Evolutionary conservation across 169 alveolate species (phyloP).

Genomic region (Theileria annulata): DNA sequence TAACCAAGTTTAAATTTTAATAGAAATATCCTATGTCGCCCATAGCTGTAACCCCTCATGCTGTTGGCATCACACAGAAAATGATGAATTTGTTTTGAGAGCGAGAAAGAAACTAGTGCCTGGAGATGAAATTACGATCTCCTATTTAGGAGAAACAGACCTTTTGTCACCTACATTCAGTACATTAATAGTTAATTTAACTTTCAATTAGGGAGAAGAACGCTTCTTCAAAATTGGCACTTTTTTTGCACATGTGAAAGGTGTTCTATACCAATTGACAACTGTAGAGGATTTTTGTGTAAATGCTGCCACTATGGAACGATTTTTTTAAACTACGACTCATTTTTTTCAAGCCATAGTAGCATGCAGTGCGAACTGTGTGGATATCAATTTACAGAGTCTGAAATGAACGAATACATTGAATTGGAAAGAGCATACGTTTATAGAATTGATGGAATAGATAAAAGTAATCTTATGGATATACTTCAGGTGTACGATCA

Average conservation of each 20-base stretch:
- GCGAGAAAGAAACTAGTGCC: slow-evolving; percentile 74
- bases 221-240: slow-evolving; percentile 78
- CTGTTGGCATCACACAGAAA: slow-evolving; percentile 83
- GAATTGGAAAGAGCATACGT: slow-evolving; percentile 56
- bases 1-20: slow-evolving; percentile 17
- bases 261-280: slow-evolving; percentile 72
- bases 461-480: slow-evolving; percentile 31
- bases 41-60: slow-evolving; percentile 84
- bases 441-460: slow-evolving; percentile 46
- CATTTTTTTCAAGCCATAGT: neutral
- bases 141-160: slow-evolving; percentile 82
- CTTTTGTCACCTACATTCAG: slow-evolving; percentile 78
- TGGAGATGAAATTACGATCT: slow-evolving; percentile 85
- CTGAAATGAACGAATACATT: slow-evolving; percentile 40
- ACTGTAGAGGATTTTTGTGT: slow-evolving; percentile 79
- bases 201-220: slow-evolving; percentile 62
- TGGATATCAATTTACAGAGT: slow-evolving; percentile 15
- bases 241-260: slow-evolving; percentile 81
- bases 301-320: slow-evolving; percentile 75
- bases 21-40: slow-evolving; percentile 80
- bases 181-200: slow-evolving; percentile 24
- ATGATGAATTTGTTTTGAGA: slow-evolving; percentile 77
- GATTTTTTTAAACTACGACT: slow-evolving; percentile 22
- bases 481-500: slow-evolving; percentile 58
- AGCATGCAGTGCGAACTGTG: slow-evolving; percentile 47